Evolutionary conservation across 257 asterid species (phyloP).

Genomic region (Sherardia arvensis): DNA sequence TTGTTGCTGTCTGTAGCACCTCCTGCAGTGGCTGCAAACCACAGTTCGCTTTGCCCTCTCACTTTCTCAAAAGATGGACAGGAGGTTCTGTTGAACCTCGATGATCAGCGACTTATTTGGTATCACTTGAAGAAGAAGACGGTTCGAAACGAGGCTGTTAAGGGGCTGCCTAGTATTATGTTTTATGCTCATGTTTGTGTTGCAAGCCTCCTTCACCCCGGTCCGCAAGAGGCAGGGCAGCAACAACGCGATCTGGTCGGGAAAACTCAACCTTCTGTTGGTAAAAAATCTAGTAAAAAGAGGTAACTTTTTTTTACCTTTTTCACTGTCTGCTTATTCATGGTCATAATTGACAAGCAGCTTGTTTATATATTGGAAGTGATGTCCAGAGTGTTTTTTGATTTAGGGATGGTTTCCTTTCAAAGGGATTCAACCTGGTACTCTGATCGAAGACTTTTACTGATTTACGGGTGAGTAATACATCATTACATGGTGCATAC

Average conservation of each 20-base stretch:
- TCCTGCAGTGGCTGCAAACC: constrained; percentile 13
- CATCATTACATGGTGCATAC: not conserved
- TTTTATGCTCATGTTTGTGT: constrained; percentile 39
- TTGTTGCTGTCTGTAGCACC: constrained; percentile 34
- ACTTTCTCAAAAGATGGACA: constrained; percentile 27
- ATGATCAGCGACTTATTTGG: constrained; percentile 26
- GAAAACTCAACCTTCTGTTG: constrained; percentile 10
- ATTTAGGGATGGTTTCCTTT: constrained; percentile 16
- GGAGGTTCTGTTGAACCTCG: constrained; percentile 28
- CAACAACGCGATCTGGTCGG: constrained; percentile 3
- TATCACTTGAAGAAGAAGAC: constrained; percentile 23
- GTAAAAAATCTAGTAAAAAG: constrained; percentile 5
- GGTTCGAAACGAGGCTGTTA: constrained; percentile 23
- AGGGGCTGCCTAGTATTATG: constrained; percentile 28
- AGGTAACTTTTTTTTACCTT: not conserved
- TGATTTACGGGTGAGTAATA: constrained; percentile 1
- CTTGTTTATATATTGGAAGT: too few relatives aligned
- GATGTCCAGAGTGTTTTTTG: not conserved
- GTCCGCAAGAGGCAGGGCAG: constrained; percentile 6
- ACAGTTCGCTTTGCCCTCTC: constrained; percentile 20
- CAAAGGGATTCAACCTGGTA: constrained; percentile 16
- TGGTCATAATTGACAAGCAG: too few relatives aligned
- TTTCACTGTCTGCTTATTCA: not conserved
- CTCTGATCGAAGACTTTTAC: too few relatives aligned
- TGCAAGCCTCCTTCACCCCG: constrained; percentile 37